These are phyloP conservation scores for Paratinospora sagittata DNA, from an alignment of 164 flowering plant genomes.

Conservation along the genomic window DNA sequence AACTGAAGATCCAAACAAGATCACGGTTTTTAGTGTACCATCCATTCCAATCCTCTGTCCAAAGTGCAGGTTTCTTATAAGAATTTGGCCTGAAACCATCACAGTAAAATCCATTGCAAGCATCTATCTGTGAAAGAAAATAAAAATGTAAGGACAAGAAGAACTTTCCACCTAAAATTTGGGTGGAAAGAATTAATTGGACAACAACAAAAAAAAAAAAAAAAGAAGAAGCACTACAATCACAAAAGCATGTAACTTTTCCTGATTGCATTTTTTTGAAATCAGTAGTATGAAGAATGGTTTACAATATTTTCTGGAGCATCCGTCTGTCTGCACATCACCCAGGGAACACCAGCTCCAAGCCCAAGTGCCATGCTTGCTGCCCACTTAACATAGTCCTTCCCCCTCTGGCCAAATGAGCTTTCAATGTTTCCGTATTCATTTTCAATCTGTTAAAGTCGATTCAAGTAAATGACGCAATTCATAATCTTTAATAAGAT, in stretches of 20 bases:
- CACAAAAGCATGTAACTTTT: neutral
- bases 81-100: slow-evolving; percentile 84
- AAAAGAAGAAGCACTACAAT: neutral
- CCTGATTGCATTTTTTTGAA: neutral
- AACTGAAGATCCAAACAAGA: neutral
- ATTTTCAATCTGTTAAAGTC: slow-evolving; percentile 75
- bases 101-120: slow-evolving; percentile 92
- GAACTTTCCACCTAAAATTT: neutral
- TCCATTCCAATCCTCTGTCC: slow-evolving; percentile 99
- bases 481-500: neutral
- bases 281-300: neutral
- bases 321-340: slow-evolving; percentile 92
- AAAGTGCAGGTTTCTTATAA: slow-evolving; percentile 59
- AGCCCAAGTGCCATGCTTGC: slow-evolving; percentile 83
- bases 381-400: slow-evolving; percentile 82
- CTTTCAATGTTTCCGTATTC: slow-evolving; percentile 83
- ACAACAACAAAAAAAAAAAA: neutral
- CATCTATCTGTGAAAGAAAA: slow-evolving; percentile 54
- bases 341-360: slow-evolving; percentile 96
- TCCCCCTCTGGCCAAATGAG: slow-evolving; percentile 53
- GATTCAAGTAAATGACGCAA: neutral
- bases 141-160: neutral
- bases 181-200: neutral
- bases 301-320: slow-evolving; percentile 64
- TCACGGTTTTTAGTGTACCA: slow-evolving; percentile 46